Evolutionary conservation across 2,329 filamentous ascomycete species (phyloP).

Genomic region (Laburnicola sp.): DNA sequence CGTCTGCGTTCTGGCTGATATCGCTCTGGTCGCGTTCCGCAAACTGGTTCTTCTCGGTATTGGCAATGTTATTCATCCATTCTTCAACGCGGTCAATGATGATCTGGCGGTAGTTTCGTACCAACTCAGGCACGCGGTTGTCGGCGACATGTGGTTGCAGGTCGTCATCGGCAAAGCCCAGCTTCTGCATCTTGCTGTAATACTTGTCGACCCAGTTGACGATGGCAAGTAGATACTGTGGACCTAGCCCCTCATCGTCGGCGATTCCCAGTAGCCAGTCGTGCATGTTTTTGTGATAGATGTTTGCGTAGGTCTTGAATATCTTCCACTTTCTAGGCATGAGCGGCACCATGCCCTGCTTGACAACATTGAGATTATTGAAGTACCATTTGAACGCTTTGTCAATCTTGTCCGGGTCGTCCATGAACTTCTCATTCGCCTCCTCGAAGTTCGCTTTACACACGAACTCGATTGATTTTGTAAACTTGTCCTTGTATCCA

Average conservation of each 20-base stretch:
- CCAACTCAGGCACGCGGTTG: slow-evolving; percentile 83
- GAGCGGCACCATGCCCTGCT: slow-evolving; percentile 84
- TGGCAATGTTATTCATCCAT: slow-evolving; percentile 94
- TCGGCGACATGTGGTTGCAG: slow-evolving; percentile 86
- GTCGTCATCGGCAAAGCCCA: slow-evolving; percentile 77
- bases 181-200: slow-evolving; percentile 90
- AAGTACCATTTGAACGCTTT: slow-evolving; percentile 96
- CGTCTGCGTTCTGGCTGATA: slow-evolving; percentile 75
- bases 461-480: slow-evolving; percentile 74
- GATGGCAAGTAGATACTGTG: slow-evolving; percentile 85
- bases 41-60: slow-evolving; percentile 80
- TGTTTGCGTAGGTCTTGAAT: slow-evolving; percentile 82
- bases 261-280: slow-evolving; percentile 84
- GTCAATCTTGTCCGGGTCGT: slow-evolving; percentile 79
- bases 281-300: slow-evolving; percentile 95
- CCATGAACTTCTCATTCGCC: slow-evolving; percentile 73
- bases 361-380: slow-evolving; percentile 94
- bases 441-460: slow-evolving; percentile 74
- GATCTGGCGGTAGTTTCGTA: slow-evolving; percentile 89
- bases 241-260: slow-evolving; percentile 80
- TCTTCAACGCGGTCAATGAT: slow-evolving; percentile 96
- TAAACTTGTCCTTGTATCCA: slow-evolving; percentile 95
- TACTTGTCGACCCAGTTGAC: slow-evolving; percentile 96
- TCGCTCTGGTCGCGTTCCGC: slow-evolving; percentile 75
- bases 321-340: slow-evolving; percentile 98